Conservation (phyloP, 768 basidiomycete genomes). For the Xerocomellus intermedius region DNA sequence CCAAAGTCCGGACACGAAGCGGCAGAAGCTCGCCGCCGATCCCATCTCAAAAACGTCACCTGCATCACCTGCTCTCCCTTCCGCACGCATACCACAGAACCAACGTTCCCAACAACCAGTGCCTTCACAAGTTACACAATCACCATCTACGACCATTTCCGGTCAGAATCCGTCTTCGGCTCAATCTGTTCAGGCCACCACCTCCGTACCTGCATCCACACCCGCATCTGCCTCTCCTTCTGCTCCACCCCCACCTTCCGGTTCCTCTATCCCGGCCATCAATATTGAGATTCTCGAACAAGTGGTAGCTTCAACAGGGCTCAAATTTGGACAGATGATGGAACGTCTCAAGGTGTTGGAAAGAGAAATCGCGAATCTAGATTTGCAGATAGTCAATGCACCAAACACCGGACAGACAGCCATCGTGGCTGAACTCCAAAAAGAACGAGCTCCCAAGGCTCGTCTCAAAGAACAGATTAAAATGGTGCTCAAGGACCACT, state of each 20-base stretch:
- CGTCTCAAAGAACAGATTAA: slow-evolving; percentile 13
- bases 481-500: slow-evolving; percentile 11
- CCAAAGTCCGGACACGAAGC: slow-evolving; percentile 48
- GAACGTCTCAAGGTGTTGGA: slow-evolving; percentile 23
- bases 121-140: slow-evolving; percentile 20
- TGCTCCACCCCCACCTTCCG: slow-evolving; percentile 6
- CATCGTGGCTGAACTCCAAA: slow-evolving; percentile 12
- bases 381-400: slow-evolving; percentile 15
- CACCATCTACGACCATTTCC: slow-evolving; percentile 7
- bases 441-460: slow-evolving; percentile 5
- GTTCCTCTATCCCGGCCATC: background rate
- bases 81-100: slow-evolving; percentile 22
- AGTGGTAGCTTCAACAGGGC: slow-evolving; percentile 1
- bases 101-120: slow-evolving; percentile 21
- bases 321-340: slow-evolving; percentile 24
- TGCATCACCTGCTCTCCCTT: slow-evolving; percentile 21
- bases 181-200: slow-evolving; percentile 6
- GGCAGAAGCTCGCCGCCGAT: slow-evolving; percentile 25
- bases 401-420: slow-evolving; percentile 19
- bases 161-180: slow-evolving; percentile 6
- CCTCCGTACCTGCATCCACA: slow-evolving; percentile 4
- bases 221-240: slow-evolving; percentile 11
- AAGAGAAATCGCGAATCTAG: slow-evolving; percentile 10
- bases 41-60: slow-evolving; percentile 17
- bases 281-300: slow-evolving; percentile 18